Evolutionary conservation across 805 yeast species (phyloP).

Genomic region (Tetrapisispora fleetii): DNA sequence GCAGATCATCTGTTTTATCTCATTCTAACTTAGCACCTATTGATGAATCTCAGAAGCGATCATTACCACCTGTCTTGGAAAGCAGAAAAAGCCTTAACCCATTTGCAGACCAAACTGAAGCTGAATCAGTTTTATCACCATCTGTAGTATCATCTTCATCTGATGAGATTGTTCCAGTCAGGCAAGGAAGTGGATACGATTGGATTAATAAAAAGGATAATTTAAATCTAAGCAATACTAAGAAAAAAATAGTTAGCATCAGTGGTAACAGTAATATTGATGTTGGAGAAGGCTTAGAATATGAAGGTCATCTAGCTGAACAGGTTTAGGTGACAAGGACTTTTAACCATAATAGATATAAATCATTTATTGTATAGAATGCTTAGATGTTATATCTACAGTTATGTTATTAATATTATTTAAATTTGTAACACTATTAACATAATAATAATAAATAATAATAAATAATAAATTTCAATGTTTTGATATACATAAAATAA

Average conservation of each 20-base stretch:
- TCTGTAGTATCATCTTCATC: slow-evolving; percentile 19
- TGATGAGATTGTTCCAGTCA: slow-evolving; percentile 28
- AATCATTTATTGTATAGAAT: not conserved
- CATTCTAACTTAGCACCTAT: not conserved
- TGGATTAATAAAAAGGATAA: slow-evolving; percentile 24
- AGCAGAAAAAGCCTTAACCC: slow-evolving; percentile 3
- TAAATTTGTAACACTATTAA: not conserved
- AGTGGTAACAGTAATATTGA: slow-evolving; percentile 28
- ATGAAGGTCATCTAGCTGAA: slow-evolving; percentile 27
- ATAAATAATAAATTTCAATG: not conserved
- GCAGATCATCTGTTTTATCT: not conserved
- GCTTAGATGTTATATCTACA: not conserved
- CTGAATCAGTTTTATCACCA: not conserved
- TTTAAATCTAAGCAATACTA: slow-evolving; percentile 18
- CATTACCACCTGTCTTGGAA: slow-evolving; percentile 10
- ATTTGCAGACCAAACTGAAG: not conserved
- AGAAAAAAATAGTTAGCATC: slow-evolving; percentile 30
- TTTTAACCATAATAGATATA: not conserved
- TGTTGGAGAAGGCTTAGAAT: slow-evolving; percentile 25
- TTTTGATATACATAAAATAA: not conserved
- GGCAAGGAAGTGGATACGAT: slow-evolving; percentile 22
- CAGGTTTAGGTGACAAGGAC: slow-evolving; percentile 5
- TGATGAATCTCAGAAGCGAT: slow-evolving; percentile 1
- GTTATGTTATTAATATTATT: not conserved
- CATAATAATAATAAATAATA: not conserved